phyloP scores from a whole-genome alignment of 1,284 basidiomycete genomes.

The Salmacisia buchloeana region DNA sequence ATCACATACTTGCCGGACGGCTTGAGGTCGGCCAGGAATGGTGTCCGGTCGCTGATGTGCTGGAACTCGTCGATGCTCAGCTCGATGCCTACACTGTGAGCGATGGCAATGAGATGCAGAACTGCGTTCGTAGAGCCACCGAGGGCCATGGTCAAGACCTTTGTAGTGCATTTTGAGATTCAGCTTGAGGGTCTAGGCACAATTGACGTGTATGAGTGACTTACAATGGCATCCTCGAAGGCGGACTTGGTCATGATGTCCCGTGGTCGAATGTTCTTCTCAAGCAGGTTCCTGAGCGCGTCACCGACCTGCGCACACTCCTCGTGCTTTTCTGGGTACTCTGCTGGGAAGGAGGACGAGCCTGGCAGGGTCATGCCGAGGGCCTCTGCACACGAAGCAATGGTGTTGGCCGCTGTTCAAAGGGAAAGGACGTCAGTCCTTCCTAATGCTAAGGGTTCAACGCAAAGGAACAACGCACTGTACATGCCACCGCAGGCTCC shows the following conservation, averaged over 20 bases:
- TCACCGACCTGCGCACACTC: conserved; percentile 42
- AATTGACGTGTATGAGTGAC: background rate
- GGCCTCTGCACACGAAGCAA: conserved; percentile 47
- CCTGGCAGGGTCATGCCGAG: conserved; percentile 50
- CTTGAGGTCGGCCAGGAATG: conserved; percentile 49
- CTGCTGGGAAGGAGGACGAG: conserved; percentile 44
- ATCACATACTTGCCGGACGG: conserved; percentile 50
- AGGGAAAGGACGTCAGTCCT: background rate
- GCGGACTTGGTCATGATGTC: conserved; percentile 47
- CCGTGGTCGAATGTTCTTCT: conserved; percentile 45
- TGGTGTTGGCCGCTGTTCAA: conserved; percentile 43
- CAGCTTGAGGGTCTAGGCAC: background rate
- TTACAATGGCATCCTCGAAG: conserved; percentile 46
- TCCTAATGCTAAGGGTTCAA: background rate
- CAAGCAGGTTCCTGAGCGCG: conserved; percentile 45
- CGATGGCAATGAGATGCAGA: conserved; percentile 47
- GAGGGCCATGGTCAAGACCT: conserved; percentile 45
- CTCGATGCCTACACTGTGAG: conserved; percentile 43
- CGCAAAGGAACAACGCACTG: conserved; percentile 11
- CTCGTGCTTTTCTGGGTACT: conserved; percentile 44
- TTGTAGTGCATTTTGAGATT: background rate
- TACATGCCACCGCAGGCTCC: conserved; percentile 51
- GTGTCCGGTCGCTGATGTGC: conserved; percentile 40
- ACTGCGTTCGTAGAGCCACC: conserved; percentile 48
- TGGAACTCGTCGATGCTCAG: conserved; percentile 49